phyloP scores from a whole-genome alignment of 2,329 filamentous ascomycete species.

The Ophiostoma piceae region DNA sequence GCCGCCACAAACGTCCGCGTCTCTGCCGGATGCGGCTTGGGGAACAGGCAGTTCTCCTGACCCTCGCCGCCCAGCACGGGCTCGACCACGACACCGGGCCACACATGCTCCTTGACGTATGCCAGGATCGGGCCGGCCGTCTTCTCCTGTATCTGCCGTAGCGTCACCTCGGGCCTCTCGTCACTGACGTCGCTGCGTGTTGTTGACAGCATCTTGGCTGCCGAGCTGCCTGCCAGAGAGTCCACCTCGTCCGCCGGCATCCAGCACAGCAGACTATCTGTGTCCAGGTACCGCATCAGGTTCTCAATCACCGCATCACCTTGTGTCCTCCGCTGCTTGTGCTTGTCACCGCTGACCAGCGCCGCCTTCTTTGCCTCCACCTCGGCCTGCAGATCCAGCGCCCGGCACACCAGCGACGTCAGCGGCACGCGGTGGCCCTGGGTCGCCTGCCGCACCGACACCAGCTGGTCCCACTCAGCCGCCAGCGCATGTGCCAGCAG shows the following conservation, averaged over 20 bases:
- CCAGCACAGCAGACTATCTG: constrained; percentile 91
- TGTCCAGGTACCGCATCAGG: constrained; percentile 81
- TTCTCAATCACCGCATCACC: constrained; percentile 53
- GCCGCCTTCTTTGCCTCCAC: not conserved
- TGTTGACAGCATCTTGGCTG: constrained; percentile 29
- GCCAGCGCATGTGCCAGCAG: constrained; percentile 81
- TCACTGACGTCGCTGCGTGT: not conserved
- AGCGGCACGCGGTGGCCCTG: constrained; percentile 85
- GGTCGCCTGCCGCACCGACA: constrained; percentile 75
- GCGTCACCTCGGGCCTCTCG: constrained; percentile 35
- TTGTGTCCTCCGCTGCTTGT: constrained; percentile 45
- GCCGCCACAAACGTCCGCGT: constrained; percentile 72
- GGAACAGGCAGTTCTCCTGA: constrained; percentile 60
- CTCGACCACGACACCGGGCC: constrained; percentile 73
- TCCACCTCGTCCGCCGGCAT: constrained; percentile 52
- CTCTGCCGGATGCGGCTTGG: constrained; percentile 63
- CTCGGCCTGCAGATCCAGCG: constrained; percentile 70
- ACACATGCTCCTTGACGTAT: constrained; percentile 66
- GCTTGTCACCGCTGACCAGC: not conserved
- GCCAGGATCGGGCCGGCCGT: constrained; percentile 65
- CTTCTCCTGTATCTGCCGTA: constrained; percentile 67
- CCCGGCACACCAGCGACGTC: constrained; percentile 77
- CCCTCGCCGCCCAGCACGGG: constrained; percentile 75
- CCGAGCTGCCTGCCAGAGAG: not conserved
- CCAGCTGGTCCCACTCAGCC: constrained; percentile 85